Evolutionary conservation across 768 basidiomycete species (phyloP), one percentile per base, ranked within the genome.

Genomic region (Russula virescens): DNA sequence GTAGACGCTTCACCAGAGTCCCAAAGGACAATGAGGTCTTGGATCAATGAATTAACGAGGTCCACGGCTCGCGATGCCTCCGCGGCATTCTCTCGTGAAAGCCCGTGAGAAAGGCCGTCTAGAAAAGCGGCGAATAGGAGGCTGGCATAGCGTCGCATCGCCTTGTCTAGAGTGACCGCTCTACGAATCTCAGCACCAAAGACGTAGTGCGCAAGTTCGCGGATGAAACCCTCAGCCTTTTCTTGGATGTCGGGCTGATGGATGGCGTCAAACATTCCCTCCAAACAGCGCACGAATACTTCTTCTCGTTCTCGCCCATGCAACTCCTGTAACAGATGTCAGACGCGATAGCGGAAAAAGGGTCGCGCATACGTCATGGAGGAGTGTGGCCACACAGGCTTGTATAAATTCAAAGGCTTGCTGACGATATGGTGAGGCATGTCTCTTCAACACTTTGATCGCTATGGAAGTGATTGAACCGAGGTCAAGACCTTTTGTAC

Each of bases 181-280:
- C 83, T 82, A 38, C 81, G 80, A 23, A 94, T 79, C 71, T 98
- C 97, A 59, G 82, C 72, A 13, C 85, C 80, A 68, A 98, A 91
- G 51, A 94, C 76, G 52, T 83, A 79, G 52, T 79, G 82, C 0
- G 89, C 85, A 45, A 94, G 77, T 57, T 85, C 84, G 40, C 83
- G 79, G 26, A 95, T 74, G 69, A 84, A 93, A 38, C 80, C 75
- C 66, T 85, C 84, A 1, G 93, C 91, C 63, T 85, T 80, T 28
- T 81, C 81, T 66, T 83, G 79, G 47, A 89, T 75, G 61, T 94
- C 91, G 1, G 84, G 76, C 25, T 88, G 70, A 65, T 90, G 82
- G 3, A 88, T 73, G 0, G 89, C 85, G 62, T 92, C 89, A 69
- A 91, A 89, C 18, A 94, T 72, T 14, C 90, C 91, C 71, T 91